phyloP scores from a whole-genome alignment of 1,284 basidiomycete genomes.

The Puccinia hordei region DNA sequence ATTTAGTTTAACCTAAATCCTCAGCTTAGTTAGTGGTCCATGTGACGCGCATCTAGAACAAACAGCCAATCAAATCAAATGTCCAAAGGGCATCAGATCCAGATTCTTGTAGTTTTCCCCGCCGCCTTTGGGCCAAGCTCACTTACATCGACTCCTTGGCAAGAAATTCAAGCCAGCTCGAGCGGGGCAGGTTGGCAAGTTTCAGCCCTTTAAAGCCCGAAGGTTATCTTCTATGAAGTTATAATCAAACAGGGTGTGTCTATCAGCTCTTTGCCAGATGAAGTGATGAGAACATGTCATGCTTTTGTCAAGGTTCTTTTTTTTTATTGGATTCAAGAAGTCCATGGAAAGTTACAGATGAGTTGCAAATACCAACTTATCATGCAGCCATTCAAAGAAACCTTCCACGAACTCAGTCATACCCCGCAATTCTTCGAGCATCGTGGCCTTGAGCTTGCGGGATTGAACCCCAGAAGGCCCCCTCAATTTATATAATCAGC shows the following conservation, averaged over 20 bases:
- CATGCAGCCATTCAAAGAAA: too few relatives aligned
- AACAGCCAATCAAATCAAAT: too few relatives aligned
- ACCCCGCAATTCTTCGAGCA: too few relatives aligned
- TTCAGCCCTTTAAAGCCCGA: background rate
- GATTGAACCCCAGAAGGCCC: background rate
- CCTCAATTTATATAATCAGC: background rate
- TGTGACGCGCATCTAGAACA: too few relatives aligned
- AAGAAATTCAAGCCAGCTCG: background rate
- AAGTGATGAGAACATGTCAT: background rate
- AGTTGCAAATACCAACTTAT: background rate
- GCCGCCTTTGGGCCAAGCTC: background rate
- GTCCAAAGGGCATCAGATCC: too few relatives aligned
- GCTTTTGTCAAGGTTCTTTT: background rate
- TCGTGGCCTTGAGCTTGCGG: background rate
- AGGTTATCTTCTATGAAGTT: background rate
- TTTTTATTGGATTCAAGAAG: background rate
- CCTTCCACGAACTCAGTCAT: background rate
- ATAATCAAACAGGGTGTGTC: background rate
- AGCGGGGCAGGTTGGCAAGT: conserved; percentile 12
- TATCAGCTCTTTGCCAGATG: background rate
- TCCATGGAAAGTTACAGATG: background rate
- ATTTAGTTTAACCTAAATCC: too few relatives aligned
- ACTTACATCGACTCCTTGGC: background rate
- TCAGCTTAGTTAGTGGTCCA: too few relatives aligned
- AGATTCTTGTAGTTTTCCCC: too few relatives aligned